Evolutionary conservation across 2,329 filamentous ascomycete species (phyloP).

Genomic region (Penicillium sp.): DNA sequence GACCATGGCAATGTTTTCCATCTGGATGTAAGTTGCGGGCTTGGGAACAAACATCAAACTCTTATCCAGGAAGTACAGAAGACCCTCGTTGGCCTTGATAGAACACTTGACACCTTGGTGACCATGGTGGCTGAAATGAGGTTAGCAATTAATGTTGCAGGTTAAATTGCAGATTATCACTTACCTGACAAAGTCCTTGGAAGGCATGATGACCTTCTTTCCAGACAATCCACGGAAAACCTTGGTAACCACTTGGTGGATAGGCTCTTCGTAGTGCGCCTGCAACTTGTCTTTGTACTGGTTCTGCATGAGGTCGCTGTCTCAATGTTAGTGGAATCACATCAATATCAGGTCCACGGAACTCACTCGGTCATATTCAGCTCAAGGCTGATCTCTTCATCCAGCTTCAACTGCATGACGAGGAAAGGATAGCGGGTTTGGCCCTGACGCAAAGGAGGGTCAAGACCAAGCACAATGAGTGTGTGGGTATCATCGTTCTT

Average conservation of each 20-base stretch:
- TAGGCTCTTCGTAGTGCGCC: slow-evolving; percentile 87
- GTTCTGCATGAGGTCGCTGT: slow-evolving; percentile 70
- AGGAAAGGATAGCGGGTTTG: slow-evolving; percentile 98
- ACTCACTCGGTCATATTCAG: slow-evolving; percentile 83
- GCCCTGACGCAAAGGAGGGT: slow-evolving; percentile 92
- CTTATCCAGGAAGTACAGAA: slow-evolving; percentile 95
- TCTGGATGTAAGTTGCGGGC: slow-evolving; percentile 93
- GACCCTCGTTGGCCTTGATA: slow-evolving; percentile 99
- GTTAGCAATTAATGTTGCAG: slow-evolving; percentile 13
- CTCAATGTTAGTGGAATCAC: slow-evolving; percentile 12
- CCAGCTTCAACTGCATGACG: slow-evolving; percentile 98
- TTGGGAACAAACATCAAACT: slow-evolving; percentile 99
- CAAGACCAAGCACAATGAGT: slow-evolving; percentile 90
- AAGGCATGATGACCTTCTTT: slow-evolving; percentile 92
- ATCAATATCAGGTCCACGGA: background rate
- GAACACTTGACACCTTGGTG: slow-evolving; percentile 98
- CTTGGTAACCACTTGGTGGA: slow-evolving; percentile 90
- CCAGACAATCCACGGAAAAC: slow-evolving; percentile 93
- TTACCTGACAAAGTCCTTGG: slow-evolving; percentile 82
- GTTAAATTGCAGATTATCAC: slow-evolving; percentile 5
- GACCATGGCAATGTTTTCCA: slow-evolving; percentile 87
- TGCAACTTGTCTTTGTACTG: slow-evolving; percentile 90
- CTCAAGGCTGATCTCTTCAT: slow-evolving; percentile 95
- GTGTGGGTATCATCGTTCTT: slow-evolving; percentile 98
- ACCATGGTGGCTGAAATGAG: slow-evolving; percentile 67